Evolutionary conservation across 2,329 filamentous ascomycete species (phyloP).

Genomic region (Fusarium veterinarium): DNA sequence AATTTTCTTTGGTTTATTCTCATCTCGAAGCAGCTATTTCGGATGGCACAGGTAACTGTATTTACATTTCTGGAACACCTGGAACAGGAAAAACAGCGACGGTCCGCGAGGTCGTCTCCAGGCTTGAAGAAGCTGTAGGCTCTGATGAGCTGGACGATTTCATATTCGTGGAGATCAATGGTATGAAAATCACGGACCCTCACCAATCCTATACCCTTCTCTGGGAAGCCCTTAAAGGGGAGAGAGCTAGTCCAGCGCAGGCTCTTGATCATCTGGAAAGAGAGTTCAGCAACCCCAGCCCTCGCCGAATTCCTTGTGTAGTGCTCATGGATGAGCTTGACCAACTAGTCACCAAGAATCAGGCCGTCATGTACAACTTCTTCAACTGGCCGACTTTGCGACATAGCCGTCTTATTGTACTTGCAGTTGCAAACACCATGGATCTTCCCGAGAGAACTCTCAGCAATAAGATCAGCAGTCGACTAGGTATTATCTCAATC

Average conservation of each 20-base stretch:
- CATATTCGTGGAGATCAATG: slow-evolving; percentile 99
- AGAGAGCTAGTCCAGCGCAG: slow-evolving; percentile 91
- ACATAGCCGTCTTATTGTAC: slow-evolving; percentile 92
- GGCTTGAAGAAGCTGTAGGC: slow-evolving; percentile 86
- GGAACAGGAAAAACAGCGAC: slow-evolving; percentile 98
- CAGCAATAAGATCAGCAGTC: slow-evolving; percentile 97
- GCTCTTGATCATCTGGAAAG: slow-evolving; percentile 90
- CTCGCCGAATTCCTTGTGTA: slow-evolving; percentile 91
- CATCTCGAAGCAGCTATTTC: slow-evolving; percentile 95
- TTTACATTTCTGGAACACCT: slow-evolving; percentile 99
- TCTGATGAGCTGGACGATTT: slow-evolving; percentile 97
- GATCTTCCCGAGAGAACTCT: slow-evolving; percentile 95
- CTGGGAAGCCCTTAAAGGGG: slow-evolving; percentile 95
- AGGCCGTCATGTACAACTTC: slow-evolving; percentile 99
- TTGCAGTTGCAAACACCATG: slow-evolving; percentile 99
- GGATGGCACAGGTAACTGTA: slow-evolving; percentile 93
- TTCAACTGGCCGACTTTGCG: slow-evolving; percentile 98
- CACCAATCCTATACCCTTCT: slow-evolving; percentile 95
- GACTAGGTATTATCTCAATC: slow-evolving; percentile 65
- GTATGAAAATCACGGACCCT: slow-evolving; percentile 99
- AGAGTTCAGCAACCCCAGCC: slow-evolving; percentile 92
- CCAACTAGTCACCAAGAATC: slow-evolving; percentile 96
- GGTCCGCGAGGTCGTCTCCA: slow-evolving; percentile 91
- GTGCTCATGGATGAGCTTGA: slow-evolving; percentile 99
- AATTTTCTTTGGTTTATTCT: slow-evolving; percentile 92